Conservation (phyloP, 2,329 filamentous ascomycete genomes). For the Penicillium corylophilum region DNA sequence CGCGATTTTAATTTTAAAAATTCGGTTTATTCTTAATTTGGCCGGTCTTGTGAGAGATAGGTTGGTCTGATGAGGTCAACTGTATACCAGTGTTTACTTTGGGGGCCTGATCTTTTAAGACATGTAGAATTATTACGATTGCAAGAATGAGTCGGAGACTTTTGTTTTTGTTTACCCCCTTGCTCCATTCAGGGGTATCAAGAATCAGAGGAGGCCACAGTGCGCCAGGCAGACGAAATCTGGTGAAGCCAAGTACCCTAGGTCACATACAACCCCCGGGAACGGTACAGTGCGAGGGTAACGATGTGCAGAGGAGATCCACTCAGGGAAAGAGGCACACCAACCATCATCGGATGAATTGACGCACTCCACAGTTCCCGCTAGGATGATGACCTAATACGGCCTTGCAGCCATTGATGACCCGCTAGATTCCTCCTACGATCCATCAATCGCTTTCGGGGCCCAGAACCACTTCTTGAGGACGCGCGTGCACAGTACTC, state of each 20-base stretch:
- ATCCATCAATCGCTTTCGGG: constrained; percentile 20
- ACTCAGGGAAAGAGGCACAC: background rate
- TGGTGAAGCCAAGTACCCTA: background rate
- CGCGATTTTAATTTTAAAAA: background rate
- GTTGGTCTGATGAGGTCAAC: background rate
- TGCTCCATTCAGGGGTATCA: constrained; percentile 4
- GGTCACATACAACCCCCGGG: background rate
- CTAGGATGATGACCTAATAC: constrained; percentile 10
- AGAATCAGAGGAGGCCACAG: no score
- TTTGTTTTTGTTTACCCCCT: constrained; percentile 1
- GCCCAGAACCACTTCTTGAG: constrained; percentile 5
- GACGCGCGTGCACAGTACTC: constrained; percentile 4
- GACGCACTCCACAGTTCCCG: constrained; percentile 15
- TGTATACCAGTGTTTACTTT: background rate
- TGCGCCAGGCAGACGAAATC: constrained; percentile 8
- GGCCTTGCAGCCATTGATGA: constrained; percentile 5
- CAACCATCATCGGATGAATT: background rate
- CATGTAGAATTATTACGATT: background rate
- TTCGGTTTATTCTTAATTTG: no score
- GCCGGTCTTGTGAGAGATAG: background rate
- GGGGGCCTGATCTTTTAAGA: background rate
- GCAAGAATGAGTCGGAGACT: background rate
- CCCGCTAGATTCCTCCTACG: constrained; percentile 15
- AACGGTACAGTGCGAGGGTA: background rate
- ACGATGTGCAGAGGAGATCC: constrained; percentile 4